phyloP scores from a whole-genome alignment of 495 filamentous ascomycete genomes.

The Pyrenula aspistea region DNA sequence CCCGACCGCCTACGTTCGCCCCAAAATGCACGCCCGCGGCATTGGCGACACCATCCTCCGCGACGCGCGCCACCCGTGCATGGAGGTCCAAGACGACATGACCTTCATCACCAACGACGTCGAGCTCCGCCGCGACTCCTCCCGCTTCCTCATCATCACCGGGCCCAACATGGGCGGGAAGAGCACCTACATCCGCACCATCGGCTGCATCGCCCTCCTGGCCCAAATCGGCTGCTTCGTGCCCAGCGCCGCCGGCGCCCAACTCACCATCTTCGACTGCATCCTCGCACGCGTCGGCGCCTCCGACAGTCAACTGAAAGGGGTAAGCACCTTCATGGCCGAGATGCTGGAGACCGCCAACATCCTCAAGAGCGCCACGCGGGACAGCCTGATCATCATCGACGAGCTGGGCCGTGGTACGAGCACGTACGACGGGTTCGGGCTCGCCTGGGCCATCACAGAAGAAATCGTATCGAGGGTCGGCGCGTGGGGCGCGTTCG shows the following conservation, averaged over 20 bases:
- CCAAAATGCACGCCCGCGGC: conserved; percentile 84
- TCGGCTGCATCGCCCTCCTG: conserved; percentile 95
- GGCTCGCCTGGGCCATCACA: conserved; percentile 94
- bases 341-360: conserved; percentile 99
- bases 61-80: conserved; percentile 92
- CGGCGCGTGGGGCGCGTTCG: conserved; percentile 83
- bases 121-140: conserved; percentile 62
- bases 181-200: conserved; percentile 96
- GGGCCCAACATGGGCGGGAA: conserved; percentile 99
- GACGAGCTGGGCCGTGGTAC: conserved; percentile 98
- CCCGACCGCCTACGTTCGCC: conserved; percentile 79
- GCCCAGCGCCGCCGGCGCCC: conserved; percentile 67
- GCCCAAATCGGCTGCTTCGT: conserved; percentile 96
- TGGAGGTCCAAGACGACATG: conserved; percentile 99
- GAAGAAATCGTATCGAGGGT: conserved; percentile 96
- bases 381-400: conserved; percentile 91
- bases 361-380: conserved; percentile 92
- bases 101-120: conserved; percentile 99
- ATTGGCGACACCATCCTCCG: conserved; percentile 82
- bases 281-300: conserved; percentile 95
- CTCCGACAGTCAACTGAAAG: conserved; percentile 91
- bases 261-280: conserved; percentile 93
- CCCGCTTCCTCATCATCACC: conserved; percentile 92
- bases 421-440: conserved; percentile 97
- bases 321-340: conserved; percentile 98